A percentile compares a stretch with the other conserved stretches of the same genome.
Evolutionary conservation across 2,329 filamentous ascomycete genomes (phyloP).

Genomic region (Teratosphaeriaceae sp.): DNA sequence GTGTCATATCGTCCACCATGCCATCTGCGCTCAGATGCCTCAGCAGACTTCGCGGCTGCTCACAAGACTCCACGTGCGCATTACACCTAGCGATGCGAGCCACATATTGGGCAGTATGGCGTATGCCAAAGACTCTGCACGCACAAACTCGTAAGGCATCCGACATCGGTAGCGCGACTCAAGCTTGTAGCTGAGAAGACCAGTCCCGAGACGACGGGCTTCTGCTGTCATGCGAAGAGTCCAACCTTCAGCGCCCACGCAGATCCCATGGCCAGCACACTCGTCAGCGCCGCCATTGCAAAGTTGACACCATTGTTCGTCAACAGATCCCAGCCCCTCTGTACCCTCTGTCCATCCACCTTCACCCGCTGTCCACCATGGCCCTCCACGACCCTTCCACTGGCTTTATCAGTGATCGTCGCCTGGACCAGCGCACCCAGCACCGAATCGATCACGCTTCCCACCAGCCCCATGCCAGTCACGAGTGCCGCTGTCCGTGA

Average conservation of each 20-base stretch:
- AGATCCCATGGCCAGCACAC: slow-evolving; percentile 64
- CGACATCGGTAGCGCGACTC: too few relatives aligned
- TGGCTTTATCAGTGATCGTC: slow-evolving; percentile 75
- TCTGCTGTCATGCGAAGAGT: too few relatives aligned
- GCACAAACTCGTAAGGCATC: too few relatives aligned
- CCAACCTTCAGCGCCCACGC: slow-evolving; percentile 23
- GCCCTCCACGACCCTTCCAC: slow-evolving; percentile 84
- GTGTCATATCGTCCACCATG: neutral
- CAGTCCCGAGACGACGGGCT: too few relatives aligned
- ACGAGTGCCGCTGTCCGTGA: slow-evolving; percentile 32
- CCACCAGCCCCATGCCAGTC: slow-evolving; percentile 66
- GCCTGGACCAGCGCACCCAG: slow-evolving; percentile 80
- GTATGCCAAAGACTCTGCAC: too few relatives aligned
- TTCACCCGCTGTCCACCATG: slow-evolving; percentile 48
- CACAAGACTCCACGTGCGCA: too few relatives aligned
- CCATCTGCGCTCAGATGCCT: neutral
- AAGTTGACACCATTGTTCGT: slow-evolving; percentile 97
- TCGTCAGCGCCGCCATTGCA: slow-evolving; percentile 80
- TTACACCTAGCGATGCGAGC: too few relatives aligned
- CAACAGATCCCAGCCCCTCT: slow-evolving; percentile 65
- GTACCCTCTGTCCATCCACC: slow-evolving; percentile 34
- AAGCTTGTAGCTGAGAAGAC: too few relatives aligned
- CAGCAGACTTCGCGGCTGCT: too few relatives aligned
- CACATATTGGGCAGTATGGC: too few relatives aligned
- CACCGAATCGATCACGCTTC: slow-evolving; percentile 80